Evolutionary conservation across 2,329 filamentous ascomycete species (phyloP), one percentile per base, ranked within the genome.

Genomic region (Diaporthe ampelina): DNA sequence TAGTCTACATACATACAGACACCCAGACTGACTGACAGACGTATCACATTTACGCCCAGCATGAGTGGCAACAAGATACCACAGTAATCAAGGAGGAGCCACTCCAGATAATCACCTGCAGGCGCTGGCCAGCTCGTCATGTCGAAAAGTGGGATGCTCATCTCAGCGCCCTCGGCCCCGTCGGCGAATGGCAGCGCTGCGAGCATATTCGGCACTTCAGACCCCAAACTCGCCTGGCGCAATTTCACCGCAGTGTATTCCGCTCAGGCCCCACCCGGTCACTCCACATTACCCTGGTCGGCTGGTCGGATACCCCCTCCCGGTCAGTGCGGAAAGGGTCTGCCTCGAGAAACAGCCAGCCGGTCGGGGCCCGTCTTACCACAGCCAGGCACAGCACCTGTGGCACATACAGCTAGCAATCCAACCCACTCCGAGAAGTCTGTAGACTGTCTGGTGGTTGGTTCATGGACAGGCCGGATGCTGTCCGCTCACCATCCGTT

Each of bases 171-270:
- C 45, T 52, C 63, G 45, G 63, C 63, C 29, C 45, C 63, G 48
- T 68, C 63, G 15, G 63, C 63, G 63, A 68, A 68, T 68, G 45
- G 63, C 32, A 68, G 63, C 45, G 48, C n/a, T 68, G 63, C 32
- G 63, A 68, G 32, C 63, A 68, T 26, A 68, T 68, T 54, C 63
- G 63, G 63, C 48, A 68, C 63, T 68, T 68, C 63, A 68, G 63
- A 68, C 63, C 63, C 63, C 63, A 68, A 68, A 68, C 63, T 68
- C 48, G 63, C 63, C 63, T 68, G 32, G 45, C 32, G 63, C 63
- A 68, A 68, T 68, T 68, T 68, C 63, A 67, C 29, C 13, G 45
- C 29, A 52, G 63, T 26, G 19, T 40, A 40, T 68, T 54, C 63
- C 63, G 48, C 63, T 68, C 63, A 52, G 48, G 63, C 63, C 63